Conservation (phyloP, 2,329 filamentous ascomycete species). For the Aspergillus pseudoglaucus region DNA sequence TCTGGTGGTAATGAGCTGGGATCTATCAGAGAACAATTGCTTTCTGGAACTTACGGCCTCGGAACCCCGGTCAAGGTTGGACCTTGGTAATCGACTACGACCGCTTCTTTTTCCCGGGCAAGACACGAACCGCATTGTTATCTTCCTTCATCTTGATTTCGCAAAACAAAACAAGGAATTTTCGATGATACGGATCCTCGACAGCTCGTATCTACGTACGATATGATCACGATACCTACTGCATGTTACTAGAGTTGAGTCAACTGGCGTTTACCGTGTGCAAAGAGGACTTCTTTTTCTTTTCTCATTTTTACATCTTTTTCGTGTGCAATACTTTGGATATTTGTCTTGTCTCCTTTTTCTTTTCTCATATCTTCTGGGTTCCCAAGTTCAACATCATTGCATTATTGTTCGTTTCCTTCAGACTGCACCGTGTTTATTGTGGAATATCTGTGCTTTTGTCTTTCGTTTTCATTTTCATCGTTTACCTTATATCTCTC, state of each 20-base stretch:
- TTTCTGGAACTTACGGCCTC: slow-evolving; percentile 52
- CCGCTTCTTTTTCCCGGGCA: slow-evolving; percentile 3
- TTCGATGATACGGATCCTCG: slow-evolving; percentile 16
- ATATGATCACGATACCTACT: slow-evolving; percentile 41
- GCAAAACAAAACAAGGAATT: background rate
- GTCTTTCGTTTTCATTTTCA: slow-evolving; percentile 4
- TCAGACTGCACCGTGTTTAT: slow-evolving; percentile 4
- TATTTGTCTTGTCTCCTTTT: background rate
- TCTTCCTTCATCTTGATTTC: slow-evolving; percentile 2
- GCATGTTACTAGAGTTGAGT: slow-evolving; percentile 36
- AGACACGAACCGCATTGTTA: background rate
- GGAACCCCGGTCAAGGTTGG: slow-evolving; percentile 51
- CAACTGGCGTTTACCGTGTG: slow-evolving; percentile 34
- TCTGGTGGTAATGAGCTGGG: slow-evolving; percentile 34
- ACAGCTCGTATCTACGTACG: slow-evolving; percentile 31
- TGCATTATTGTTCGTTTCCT: slow-evolving; percentile 1
- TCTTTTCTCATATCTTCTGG: background rate
- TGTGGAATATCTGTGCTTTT: background rate
- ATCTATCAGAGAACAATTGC: slow-evolving; percentile 50
- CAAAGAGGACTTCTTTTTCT: slow-evolving; percentile 21
- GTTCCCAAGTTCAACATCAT: background rate
- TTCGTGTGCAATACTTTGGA: slow-evolving; percentile 7
- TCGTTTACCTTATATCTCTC: too few species aligned
- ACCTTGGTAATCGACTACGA: slow-evolving; percentile 41
- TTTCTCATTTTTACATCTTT: slow-evolving; percentile 5